Evolutionary conservation across 2,329 filamentous ascomycete genomes (phyloP).

Genomic region (Apiospora pterosperma): DNA sequence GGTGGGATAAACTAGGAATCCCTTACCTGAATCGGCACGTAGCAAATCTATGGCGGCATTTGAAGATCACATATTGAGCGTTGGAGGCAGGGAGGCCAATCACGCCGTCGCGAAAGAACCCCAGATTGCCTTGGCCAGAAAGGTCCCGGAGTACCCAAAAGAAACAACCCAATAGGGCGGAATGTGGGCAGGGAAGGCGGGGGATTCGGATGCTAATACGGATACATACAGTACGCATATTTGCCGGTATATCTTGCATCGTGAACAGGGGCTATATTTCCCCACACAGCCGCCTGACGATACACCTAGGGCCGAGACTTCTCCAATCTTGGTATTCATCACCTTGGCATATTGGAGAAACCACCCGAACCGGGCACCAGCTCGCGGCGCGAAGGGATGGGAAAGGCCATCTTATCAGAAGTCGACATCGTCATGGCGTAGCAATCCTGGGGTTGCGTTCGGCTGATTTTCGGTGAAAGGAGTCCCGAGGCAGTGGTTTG

Average conservation of each 20-base stretch:
- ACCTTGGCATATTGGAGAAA: neutral
- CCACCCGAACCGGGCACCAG: neutral
- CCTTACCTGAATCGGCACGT: too few species aligned
- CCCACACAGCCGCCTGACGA: neutral
- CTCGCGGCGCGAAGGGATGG: neutral
- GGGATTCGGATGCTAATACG: too few species aligned
- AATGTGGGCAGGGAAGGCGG: constrained; percentile 3
- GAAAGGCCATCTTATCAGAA: neutral
- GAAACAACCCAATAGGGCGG: neutral
- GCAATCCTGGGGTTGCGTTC: neutral
- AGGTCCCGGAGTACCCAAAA: neutral
- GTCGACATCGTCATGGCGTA: neutral
- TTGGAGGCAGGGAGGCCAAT: too few species aligned
- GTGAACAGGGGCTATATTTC: neutral
- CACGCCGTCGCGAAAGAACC: neutral
- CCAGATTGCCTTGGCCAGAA: neutral
- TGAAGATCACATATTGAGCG: too few species aligned
- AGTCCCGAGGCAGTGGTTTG: neutral
- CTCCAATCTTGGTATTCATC: neutral
- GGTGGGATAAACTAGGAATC: too few species aligned
- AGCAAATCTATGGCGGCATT: too few species aligned
- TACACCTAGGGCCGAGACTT: neutral
- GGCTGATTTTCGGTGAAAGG: neutral
- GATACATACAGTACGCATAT: neutral
- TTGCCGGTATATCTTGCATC: neutral